Percentiles rank a stretch among this genome's conserved stretches.
Conservation (phyloP, 257 asterid species). For the Ocimum tenuiflorum region DNA sequence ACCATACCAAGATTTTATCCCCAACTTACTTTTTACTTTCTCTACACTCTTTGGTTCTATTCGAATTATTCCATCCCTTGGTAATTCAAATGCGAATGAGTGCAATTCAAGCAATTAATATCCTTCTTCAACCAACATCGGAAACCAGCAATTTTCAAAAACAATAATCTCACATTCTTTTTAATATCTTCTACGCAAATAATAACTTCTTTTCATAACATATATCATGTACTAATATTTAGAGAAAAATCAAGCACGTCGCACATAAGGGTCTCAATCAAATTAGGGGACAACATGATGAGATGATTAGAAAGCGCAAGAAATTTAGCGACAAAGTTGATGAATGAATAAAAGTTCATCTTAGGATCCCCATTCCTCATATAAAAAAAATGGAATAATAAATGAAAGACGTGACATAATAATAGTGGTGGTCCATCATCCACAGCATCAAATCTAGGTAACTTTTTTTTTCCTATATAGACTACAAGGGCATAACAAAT, state of each 20-base stretch:
- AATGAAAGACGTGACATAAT: not conserved
- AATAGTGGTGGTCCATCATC: conserved; percentile 24
- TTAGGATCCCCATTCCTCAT: conserved; percentile 16
- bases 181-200: no score
- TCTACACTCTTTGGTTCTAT: not conserved
- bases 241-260: not conserved
- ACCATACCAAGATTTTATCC: not conserved
- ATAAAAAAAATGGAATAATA: not conserved
- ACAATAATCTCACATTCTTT: not conserved
- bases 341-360: not conserved
- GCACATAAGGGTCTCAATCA: not conserved
- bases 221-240: not conserved
- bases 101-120: no score
- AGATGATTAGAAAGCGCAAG: not conserved
- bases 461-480: not conserved
- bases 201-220: no score
- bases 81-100: no score
- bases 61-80: not conserved
- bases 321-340: not conserved
- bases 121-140: no score
- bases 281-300: not conserved
- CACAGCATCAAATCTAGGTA: conserved; percentile 17
- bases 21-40: not conserved
- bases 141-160: not conserved
- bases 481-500: not conserved